Conservation (phyloP, 73 alveolate species). For the Paramecium bursaria region DNA sequence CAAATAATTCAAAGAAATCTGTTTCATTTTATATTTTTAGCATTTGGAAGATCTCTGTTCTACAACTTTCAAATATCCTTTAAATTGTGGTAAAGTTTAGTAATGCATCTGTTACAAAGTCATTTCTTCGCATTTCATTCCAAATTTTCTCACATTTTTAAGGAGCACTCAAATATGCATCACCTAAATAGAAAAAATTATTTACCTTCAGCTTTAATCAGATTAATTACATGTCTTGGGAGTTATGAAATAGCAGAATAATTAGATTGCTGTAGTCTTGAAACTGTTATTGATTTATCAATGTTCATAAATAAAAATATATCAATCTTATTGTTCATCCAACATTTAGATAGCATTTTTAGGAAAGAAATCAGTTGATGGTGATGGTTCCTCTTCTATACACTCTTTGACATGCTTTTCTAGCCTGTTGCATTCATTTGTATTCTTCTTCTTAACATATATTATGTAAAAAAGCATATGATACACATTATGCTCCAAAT, state of each 20-base stretch:
- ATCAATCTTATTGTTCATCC: too few relatives aligned
- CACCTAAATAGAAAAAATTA: not conserved
- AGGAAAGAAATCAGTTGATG: conserved; percentile 48
- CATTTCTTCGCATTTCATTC: conserved; percentile 82
- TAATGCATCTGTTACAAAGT: conserved; percentile 78
- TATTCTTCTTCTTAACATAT: conserved; percentile 68
- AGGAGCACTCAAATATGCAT: conserved; percentile 72
- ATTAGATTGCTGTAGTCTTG: conserved; percentile 30
- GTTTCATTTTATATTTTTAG: conserved; percentile 76
- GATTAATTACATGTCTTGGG: conserved; percentile 32
- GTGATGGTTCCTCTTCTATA: conserved; percentile 49
- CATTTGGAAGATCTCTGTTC: conserved; percentile 71
- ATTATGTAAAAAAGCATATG: conserved; percentile 77
- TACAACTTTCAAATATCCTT: conserved; percentile 74
- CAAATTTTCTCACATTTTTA: conserved; percentile 75
- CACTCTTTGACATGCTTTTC: conserved; percentile 75
- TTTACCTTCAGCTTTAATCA: conserved; percentile 47
- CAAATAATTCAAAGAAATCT: conserved; percentile 78
- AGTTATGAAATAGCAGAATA: conserved; percentile 49
- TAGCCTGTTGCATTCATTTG: conserved; percentile 72
- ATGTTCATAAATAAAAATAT: too few relatives aligned
- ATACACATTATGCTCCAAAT: conserved; percentile 78
- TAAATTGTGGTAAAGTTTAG: conserved; percentile 74
- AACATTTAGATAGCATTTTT: too few relatives aligned
- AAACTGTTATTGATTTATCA: conserved; percentile 47